Evolutionary conservation across 2,329 filamentous ascomycete species (phyloP).

Genomic region (Bertia moriformis): DNA sequence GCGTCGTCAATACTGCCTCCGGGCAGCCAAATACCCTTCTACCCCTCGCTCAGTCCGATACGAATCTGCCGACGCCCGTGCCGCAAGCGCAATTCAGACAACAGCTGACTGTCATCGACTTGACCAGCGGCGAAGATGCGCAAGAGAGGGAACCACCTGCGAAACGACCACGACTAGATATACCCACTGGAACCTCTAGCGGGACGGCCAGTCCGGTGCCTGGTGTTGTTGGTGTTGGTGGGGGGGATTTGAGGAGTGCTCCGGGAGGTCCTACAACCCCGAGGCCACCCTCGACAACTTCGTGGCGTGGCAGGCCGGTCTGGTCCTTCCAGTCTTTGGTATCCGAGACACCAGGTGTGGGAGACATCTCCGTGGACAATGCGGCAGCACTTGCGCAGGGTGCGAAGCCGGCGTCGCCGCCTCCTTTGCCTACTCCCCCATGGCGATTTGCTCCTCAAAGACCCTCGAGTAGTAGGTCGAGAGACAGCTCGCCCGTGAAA

Average conservation of each 20-base stretch:
- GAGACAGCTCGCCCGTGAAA: conserved; percentile 11
- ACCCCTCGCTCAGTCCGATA: not conserved
- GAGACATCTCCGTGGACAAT: conserved; percentile 9
- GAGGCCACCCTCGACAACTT: conserved; percentile 10
- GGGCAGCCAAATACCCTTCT: conserved; percentile 10
- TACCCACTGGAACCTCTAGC: conserved; percentile 5
- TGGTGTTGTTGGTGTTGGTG: conserved; percentile 1
- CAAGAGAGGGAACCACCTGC: conserved; percentile 17
- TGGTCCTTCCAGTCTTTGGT: conserved; percentile 21
- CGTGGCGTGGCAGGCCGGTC: conserved; percentile 17
- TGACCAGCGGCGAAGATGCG: conserved; percentile 14
- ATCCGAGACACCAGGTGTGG: conserved; percentile 13
- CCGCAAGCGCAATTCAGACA: conserved; percentile 3
- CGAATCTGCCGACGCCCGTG: not conserved
- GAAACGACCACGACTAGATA: conserved; percentile 19
- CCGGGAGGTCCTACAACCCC: conserved; percentile 12
- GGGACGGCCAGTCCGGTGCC: not conserved
- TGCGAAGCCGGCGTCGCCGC: conserved; percentile 11
- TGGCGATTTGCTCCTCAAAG: conserved; percentile 14
- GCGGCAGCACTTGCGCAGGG: conserved; percentile 8
- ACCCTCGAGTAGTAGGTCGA: conserved; percentile 6
- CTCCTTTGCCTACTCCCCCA: conserved; percentile 18
- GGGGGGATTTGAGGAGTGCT: conserved; percentile 12
- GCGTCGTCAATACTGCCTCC: conserved; percentile 9
- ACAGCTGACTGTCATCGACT: conserved; percentile 14